Percentiles rank a stretch among this genome's conserved stretches.
These are phyloP conservation scores for Nicotiana paniculata DNA, from an alignment of 257 asterid species.

Conservation along the genomic window DNA sequence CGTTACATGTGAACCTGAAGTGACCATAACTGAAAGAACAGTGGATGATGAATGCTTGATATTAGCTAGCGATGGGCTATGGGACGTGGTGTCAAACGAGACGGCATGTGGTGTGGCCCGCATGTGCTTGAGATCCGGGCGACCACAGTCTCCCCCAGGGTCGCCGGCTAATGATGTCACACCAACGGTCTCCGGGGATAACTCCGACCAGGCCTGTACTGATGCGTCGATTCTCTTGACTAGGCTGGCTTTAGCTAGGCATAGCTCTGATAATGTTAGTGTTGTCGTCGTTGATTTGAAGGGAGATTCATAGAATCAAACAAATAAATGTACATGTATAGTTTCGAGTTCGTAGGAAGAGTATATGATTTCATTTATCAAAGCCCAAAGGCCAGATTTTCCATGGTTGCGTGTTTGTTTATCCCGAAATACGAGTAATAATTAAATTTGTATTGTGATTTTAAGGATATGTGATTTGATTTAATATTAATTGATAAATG, in stretches of 20 bases:
- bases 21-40: slow-evolving; percentile 53
- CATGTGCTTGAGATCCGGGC: slow-evolving; percentile 60
- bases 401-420: not conserved
- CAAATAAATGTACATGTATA: not conserved
- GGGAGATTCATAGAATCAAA: slow-evolving; percentile 1
- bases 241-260: slow-evolving; percentile 83
- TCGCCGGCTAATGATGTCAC: slow-evolving; percentile 43
- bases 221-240: slow-evolving; percentile 92
- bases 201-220: slow-evolving; percentile 77
- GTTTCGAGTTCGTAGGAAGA: not conserved
- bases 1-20: slow-evolving; percentile 89
- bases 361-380: not conserved
- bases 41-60: slow-evolving; percentile 74
- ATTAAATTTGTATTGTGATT: too few species aligned
- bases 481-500: too few species aligned
- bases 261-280: slow-evolving; percentile 74
- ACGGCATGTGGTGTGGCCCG: slow-evolving; percentile 96
- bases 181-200: slow-evolving; percentile 41
- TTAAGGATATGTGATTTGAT: too few species aligned
- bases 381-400: not conserved
- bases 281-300: slow-evolving; percentile 83
- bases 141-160: slow-evolving; percentile 40
- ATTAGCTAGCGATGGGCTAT: slow-evolving; percentile 78
- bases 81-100: slow-evolving; percentile 90
- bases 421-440: too few species aligned